Evolutionary conservation across 73 alveolate species (phyloP), one percentile per base, ranked within the genome.

Genomic region (Vitrella brassicaformis): DNA sequence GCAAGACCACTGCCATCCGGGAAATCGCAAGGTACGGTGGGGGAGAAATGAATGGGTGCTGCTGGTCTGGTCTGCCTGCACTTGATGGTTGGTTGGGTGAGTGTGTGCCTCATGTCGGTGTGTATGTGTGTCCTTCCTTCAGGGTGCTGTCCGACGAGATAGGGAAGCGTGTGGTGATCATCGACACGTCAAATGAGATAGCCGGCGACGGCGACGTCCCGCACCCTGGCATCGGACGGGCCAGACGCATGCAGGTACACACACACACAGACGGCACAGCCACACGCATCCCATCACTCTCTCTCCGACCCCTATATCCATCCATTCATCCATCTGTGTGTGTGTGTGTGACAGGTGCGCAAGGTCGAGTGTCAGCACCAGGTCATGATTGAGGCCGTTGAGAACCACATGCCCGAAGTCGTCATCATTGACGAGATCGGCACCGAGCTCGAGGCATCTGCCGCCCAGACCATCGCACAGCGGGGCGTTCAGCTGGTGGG

Each of bases 121-220:
- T n/a, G n/a, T n/a, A n/a, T n/a, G n/a, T n/a, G n/a, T n/a, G n/a
- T n/a, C n/a, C n/a, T n/a, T n/a, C n/a, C n/a, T n/a, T n/a, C n/a
- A 39, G 56, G 14, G 56, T 39, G 14, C 14, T 39, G 56, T 4
- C 56, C 4, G 56, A 39, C 14, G 56, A 39, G 14, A 14, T 14
- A 39, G 56, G 56, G 56, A 39, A 39, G 56, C 47, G 80, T 9
- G 80, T 72, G 65, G 45, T 47, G 10, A 64, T 72, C 66, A 31
- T 72, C 27, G 80, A 72, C 80, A 72, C 71, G 28, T 47, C 80
- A 28, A 72, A 69, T 27, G 80, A 72, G 80, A 72, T 72, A 31
- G 70, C 65, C 19, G 80, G 80, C 47, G 26, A 26, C 66, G 69
- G 26, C 10, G 78, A 67, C 32, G 68, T 39, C 14, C 56, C 56